Evolutionary conservation across 1,284 basidiomycete species (phyloP), one percentile per base, ranked within the genome.

Genomic region (Grifola frondosa): DNA sequence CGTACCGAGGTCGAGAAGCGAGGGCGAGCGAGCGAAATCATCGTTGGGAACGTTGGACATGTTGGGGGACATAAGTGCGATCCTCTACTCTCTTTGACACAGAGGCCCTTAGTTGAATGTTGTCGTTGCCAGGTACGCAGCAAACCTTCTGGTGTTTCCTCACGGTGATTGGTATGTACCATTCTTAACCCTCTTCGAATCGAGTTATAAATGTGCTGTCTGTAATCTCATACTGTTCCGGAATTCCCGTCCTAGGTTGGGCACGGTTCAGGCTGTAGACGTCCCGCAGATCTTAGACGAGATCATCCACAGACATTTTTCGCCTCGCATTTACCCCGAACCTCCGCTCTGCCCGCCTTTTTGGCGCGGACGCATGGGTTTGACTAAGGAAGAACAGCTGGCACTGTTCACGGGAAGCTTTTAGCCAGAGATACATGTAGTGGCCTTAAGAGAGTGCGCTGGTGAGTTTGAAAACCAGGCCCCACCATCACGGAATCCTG

Each of bases 31-130:
- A 40, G 53, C 11, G 48, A 50, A 19, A 51, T 64, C 8, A 58
- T 65, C 41, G 66, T 92, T 2, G 77, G 78, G 2, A 81, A 88
- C 52, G 77, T 87, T 11, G 84, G 77, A 1, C 91, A 93, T 66
- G 83, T 93, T 31, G 91, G 91, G 2, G 88, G 88, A 19, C 91
- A 94, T 67, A 77, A 88, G 88, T 91, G 61, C 59, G 83, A 24
- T 22, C 22, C 8, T 19, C 10, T 35, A 20, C 28, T 37, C 5
- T 12, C 16, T 29, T n/a, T 26, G 11, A 15, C 6, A n/a, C n/a
- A n/a, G n/a, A n/a, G n/a, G n/a, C n/a, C n/a, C n/a, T n/a, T n/a
- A n/a, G n/a, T n/a, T n/a, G n/a, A n/a, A n/a, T n/a, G n/a, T n/a
- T n/a, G n/a, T n/a, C n/a, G n/a, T n/a, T n/a, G n/a, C 6, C 40